Evolutionary conservation across 2,329 filamentous ascomycete genomes (phyloP).

Genomic region (Penicillium paneum): DNA sequence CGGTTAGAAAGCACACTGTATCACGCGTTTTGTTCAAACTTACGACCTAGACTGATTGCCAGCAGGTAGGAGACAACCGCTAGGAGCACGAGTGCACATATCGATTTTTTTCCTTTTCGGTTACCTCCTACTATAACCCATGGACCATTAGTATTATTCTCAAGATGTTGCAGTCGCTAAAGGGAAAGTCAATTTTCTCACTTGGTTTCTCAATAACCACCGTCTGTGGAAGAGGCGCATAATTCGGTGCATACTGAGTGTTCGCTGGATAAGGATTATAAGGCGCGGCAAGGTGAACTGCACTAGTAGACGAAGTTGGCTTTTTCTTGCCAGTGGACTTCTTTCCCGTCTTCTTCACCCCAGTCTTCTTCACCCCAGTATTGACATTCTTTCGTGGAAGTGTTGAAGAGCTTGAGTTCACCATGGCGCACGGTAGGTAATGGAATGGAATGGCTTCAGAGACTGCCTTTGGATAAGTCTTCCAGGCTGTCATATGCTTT

Average conservation of each 20-base stretch:
- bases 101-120: background rate
- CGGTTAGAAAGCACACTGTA: background rate
- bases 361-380: background rate
- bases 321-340: background rate
- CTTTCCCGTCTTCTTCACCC: background rate
- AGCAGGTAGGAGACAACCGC: background rate
- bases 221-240: background rate
- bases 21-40: background rate
- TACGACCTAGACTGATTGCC: background rate
- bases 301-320: background rate
- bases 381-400: background rate
- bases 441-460: background rate
- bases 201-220: background rate
- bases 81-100: background rate
- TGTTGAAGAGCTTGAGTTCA: background rate
- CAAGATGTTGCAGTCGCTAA: background rate
- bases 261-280: background rate
- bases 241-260: background rate
- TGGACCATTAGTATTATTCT: background rate
- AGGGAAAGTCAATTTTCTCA: background rate
- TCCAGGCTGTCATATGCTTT: background rate
- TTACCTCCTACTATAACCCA: background rate
- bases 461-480: background rate
- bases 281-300: background rate
- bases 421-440: background rate